A percentile compares a stretch with the other conserved stretches of the same genome.
These are phyloP conservation scores for Durotheca rogersii DNA, from an alignment of 495 filamentous ascomycete genomes.

Conservation along the genomic window DNA sequence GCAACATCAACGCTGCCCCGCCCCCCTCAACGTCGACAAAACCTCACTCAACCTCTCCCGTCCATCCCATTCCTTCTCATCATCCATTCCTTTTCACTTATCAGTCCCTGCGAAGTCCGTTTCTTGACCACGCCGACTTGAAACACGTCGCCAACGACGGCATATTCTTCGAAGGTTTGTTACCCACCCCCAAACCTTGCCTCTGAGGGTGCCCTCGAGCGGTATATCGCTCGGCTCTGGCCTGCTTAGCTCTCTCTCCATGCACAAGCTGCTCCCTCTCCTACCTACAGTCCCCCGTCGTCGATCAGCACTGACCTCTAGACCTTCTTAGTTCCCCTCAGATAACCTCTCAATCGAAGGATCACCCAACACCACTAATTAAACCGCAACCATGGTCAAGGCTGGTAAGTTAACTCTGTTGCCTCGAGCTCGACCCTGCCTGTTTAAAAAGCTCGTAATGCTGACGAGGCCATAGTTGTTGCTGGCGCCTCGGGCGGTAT, in stretches of 20 bases:
- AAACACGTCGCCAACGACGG: too few species aligned
- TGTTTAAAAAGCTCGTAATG: not conserved
- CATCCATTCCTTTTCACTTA: slow-evolving; percentile 17
- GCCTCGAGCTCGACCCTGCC: not conserved
- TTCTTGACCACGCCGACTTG: too few species aligned
- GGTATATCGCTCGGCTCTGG: slow-evolving; percentile 1
- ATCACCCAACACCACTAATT: slow-evolving; percentile 29
- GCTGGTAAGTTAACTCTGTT: slow-evolving; percentile 60
- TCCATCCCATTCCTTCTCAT: not conserved
- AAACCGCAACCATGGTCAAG: slow-evolving; percentile 73
- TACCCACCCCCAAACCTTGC: too few species aligned
- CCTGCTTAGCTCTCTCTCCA: not conserved
- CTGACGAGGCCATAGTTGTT: slow-evolving; percentile 65
- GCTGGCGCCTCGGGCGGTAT: slow-evolving; percentile 97
- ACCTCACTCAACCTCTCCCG: slow-evolving; percentile 9
- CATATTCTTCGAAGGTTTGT: too few species aligned
- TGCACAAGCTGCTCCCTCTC: slow-evolving; percentile 4
- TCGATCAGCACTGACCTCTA: slow-evolving; percentile 23
- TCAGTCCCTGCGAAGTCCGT: slow-evolving; percentile 17
- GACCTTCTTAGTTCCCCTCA: slow-evolving; percentile 17
- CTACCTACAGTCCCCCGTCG: slow-evolving; percentile 14
- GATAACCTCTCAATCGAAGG: not conserved
- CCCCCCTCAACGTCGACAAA: slow-evolving; percentile 21
- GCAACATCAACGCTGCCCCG: slow-evolving; percentile 23
- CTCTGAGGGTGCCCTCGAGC: not conserved